Base-by-base conservation (phyloP, 1,284 basidiomycete genomes). In the Kalmanozyma brasiliensis region DNA sequence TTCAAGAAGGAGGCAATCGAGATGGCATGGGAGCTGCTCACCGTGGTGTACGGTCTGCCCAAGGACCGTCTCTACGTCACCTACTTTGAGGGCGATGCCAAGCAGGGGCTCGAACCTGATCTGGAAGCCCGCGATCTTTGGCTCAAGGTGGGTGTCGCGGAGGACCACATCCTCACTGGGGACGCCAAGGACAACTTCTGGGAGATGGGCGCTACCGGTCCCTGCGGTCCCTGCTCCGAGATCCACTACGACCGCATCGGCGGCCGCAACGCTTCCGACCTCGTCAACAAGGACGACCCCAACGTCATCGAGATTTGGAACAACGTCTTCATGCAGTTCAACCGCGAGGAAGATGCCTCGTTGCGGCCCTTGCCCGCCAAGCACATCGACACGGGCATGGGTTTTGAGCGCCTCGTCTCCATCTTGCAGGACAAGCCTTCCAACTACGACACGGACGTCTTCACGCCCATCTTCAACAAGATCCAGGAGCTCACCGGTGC, bases 261-360 rank as follows among this genome's bases (percentile, higher is more conserved):
- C 40, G 91, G 90, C 33, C 88, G 95, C 49, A 92, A 98, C 79
- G 95, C 94, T 40, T 88, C 94, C 6, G 86, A 90, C 77, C 89
- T 96, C 49, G 94, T 98, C 78, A 97, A 98, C 84, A 87, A 90
- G 78, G 93, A 98, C 82, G 94, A 98, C 81, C 92, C 95, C 5
- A 89, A 94, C 74, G 95, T 98, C 6, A 87, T 98, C 62, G 96
- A 98, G 84, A 94, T 98, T 77, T 98, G 95, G 95, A 98, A 98
- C 86, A 96, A 96, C 83, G 95, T 98, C 57, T 98, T 98, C 84
- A 98, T 98, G 80, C 94, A 97, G 79, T 98, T 91, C 86, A 98
- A 98, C 84, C 91, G 95, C 36, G 95, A 98, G 84, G 87, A 89
- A 36, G 91, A 94, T 64, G 91, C 91, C 49, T 88, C 89, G 16